Conservation (phyloP, 1,284 basidiomycete species). For the Kwoniella shivajii region DNA sequence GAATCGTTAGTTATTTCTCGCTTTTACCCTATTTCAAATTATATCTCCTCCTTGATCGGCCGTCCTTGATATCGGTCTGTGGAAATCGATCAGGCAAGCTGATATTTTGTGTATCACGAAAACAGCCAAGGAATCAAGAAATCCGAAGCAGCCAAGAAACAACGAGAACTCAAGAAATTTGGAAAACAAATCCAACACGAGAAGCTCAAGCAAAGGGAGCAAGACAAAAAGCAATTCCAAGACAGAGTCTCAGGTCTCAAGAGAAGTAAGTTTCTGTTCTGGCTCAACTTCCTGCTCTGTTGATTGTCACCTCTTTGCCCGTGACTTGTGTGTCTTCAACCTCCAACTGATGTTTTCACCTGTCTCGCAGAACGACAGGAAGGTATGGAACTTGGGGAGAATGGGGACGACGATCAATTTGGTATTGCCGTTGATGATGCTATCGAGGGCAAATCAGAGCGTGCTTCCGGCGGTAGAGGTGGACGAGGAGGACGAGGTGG, state of each 20-base stretch:
- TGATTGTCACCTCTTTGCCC: not conserved
- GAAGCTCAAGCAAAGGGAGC: conserved; percentile 76
- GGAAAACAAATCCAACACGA: conserved; percentile 94
- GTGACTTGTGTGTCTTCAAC: not conserved
- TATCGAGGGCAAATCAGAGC: conserved; percentile 70
- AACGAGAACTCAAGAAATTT: conserved; percentile 95
- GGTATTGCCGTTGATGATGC: conserved; percentile 85
- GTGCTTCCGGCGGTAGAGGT: conserved; percentile 58
- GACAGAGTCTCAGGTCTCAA: conserved; percentile 81
- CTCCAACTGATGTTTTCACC: not conserved
- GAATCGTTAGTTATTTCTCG: conserved; percentile 59
- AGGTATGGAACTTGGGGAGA: conserved; percentile 73
- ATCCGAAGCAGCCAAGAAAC: conserved; percentile 85
- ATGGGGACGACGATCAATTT: conserved; percentile 61
- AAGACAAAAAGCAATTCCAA: conserved; percentile 78
- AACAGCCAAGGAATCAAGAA: conserved; percentile 78
- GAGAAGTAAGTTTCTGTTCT: conserved; percentile 67
- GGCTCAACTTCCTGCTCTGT: not conserved
- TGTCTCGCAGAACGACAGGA: conserved; percentile 70
- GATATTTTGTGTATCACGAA: conserved; percentile 5
- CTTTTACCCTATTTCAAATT: not conserved
- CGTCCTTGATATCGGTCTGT: no score
- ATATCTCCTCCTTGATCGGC: no score
- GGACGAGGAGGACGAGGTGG: conserved; percentile 41
- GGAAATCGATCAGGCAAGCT: no score